phyloP scores from a whole-genome alignment of 495 filamentous ascomycete genomes.

The Apodospora peruviana region DNA sequence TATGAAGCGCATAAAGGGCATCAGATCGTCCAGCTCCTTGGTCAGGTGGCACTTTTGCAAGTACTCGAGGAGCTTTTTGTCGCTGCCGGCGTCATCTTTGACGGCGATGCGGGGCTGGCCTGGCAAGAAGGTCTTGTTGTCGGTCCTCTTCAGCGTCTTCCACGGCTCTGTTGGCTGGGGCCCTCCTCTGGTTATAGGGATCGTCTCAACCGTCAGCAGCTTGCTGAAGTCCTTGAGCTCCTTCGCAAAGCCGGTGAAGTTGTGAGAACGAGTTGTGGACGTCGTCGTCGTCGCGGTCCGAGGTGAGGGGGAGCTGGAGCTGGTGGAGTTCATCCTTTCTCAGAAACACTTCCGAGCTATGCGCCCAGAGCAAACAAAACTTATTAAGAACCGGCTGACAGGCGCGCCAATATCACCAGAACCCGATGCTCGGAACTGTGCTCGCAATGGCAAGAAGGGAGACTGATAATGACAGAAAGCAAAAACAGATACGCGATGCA shows the following conservation, averaged over 20 bases:
- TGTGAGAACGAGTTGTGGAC: background rate
- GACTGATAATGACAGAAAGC: too few species aligned
- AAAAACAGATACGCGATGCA: too few species aligned
- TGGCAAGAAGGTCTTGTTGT: constrained; percentile 14
- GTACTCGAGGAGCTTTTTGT: constrained; percentile 10
- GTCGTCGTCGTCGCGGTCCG: background rate
- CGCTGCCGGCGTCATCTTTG: background rate
- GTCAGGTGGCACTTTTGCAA: constrained; percentile 12
- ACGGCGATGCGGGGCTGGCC: constrained; percentile 21
- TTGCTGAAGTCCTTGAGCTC: constrained; percentile 12
- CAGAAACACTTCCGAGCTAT: background rate
- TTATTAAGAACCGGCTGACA: too few species aligned
- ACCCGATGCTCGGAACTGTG: too few species aligned
- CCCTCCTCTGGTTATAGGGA: background rate
- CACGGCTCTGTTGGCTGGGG: background rate
- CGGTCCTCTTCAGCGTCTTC: constrained; percentile 7
- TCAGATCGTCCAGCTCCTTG: constrained; percentile 8
- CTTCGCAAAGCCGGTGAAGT: background rate
- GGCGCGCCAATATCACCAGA: too few species aligned
- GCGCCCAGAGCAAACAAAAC: too few species aligned
- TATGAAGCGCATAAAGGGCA: constrained; percentile 22
- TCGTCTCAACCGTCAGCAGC: constrained; percentile 6
- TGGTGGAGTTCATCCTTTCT: too few species aligned
- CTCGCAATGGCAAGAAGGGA: too few species aligned
- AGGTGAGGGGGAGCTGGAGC: too few species aligned